Conservation (phyloP, 164 flowering plant genomes). For the Kingdonia uniflora region DNA sequence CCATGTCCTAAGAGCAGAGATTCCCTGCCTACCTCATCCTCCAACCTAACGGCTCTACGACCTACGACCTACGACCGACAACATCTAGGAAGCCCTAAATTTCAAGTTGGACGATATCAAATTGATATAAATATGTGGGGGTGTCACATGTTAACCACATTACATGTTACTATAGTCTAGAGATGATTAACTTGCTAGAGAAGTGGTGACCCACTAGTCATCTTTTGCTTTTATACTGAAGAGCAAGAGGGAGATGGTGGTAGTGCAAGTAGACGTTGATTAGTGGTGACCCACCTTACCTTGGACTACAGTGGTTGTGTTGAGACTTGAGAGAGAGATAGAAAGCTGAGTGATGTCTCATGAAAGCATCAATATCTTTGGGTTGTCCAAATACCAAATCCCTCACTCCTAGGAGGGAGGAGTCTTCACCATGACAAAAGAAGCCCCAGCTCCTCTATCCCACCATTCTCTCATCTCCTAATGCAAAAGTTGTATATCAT, state of each 20-base stretch:
- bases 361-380: conserved; percentile 20
- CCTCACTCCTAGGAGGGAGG: conserved; percentile 50
- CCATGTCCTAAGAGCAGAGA: too few species aligned
- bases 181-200: too few species aligned
- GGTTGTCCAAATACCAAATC: conserved; percentile 17
- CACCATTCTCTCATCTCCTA: conserved; percentile 10
- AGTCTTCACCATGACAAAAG: conserved; percentile 56
- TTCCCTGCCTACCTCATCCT: too few species aligned
- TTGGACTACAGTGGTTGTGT: neutral
- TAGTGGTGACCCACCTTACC: conserved; percentile 7
- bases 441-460: conserved; percentile 9
- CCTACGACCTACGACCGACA: neutral
- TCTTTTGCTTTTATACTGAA: neutral
- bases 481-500: conserved; percentile 48
- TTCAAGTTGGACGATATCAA: too few species aligned
- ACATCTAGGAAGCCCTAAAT: neutral
- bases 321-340: conserved; percentile 1
- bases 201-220: neutral
- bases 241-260: neutral
- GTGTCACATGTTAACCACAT: too few species aligned
- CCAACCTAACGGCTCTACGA: neutral
- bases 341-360: conserved; percentile 28
- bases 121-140: too few species aligned
- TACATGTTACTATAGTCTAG: too few species aligned
- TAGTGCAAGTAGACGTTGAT: neutral